Conservation (phyloP, 768 basidiomycete genomes). For the Lactarius psammicola region DNA sequence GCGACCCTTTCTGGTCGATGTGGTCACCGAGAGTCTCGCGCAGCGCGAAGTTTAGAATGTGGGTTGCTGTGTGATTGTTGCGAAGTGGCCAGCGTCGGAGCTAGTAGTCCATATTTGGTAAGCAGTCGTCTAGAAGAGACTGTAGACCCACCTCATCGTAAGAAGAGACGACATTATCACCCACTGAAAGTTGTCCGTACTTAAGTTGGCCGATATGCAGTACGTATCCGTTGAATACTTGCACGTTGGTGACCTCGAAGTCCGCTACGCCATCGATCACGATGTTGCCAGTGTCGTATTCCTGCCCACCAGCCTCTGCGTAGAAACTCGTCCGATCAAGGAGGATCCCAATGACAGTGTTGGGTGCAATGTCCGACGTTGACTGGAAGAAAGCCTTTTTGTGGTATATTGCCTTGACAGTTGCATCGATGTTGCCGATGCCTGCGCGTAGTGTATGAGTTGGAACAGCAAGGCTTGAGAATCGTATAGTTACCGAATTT, state of each 20-base stretch:
- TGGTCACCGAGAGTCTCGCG: constrained; percentile 96
- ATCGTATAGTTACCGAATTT: constrained; percentile 68
- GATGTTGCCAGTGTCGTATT: constrained; percentile 94
- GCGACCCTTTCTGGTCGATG: constrained; percentile 96
- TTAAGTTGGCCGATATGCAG: constrained; percentile 88
- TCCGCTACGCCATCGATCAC: constrained; percentile 88
- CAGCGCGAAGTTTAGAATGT: constrained; percentile 92
- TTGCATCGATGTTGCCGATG: constrained; percentile 72
- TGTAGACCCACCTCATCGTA: constrained; percentile 78
- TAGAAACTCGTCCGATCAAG: constrained; percentile 96
- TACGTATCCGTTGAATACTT: constrained; percentile 93
- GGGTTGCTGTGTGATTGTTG: constrained; percentile 98
- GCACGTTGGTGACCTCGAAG: constrained; percentile 92
- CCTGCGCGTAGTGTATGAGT: constrained; percentile 43
- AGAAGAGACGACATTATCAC: constrained; percentile 79
- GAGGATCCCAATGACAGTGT: constrained; percentile 73
- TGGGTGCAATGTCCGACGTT: constrained; percentile 63
- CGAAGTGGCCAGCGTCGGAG: constrained; percentile 92
- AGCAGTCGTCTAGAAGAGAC: not conserved
- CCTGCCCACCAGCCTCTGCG: constrained; percentile 96
- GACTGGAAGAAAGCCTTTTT: constrained; percentile 71
- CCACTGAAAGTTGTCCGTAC: constrained; percentile 79
- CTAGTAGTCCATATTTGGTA: constrained; percentile 38
- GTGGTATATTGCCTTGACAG: constrained; percentile 81
- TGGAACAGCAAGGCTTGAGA: not conserved